Base-by-base conservation (phyloP, 371 early-diverging fungal genomes). In the Mucor indicus region DNA sequence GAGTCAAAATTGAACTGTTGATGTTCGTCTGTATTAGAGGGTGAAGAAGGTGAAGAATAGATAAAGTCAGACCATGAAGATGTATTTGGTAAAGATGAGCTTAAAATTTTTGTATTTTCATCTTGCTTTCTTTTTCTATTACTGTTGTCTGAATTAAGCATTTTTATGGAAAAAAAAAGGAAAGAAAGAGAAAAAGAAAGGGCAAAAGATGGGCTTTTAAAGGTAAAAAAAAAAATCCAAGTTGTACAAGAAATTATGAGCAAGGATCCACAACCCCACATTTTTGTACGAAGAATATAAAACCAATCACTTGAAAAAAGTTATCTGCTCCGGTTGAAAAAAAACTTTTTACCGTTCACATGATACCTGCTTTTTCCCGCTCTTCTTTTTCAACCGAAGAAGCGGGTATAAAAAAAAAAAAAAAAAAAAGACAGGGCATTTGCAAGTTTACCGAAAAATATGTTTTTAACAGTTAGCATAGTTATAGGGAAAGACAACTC, bases 191-290 rank as follows among this genome's bases (percentile, higher is more conserved):
- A 38, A 23, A 39, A 41, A 40, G 11, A 40, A 46, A 32, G 33
- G n/a, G 40, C 23, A 27, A 22, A 38, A 20, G 12, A 37, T 5
- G 11, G 10, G 2, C 12, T 25, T 13, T 4, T 4, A 33, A 33
- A 33, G 35, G 4, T 33, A 4, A 13, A n/a, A 4, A 46, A 13
- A 47, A 24, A 36, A 22, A 13, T 33, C 47, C 31, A 38, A 47
- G 36, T 47, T 47, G 41, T 47, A 43, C 20, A 33, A 13, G 11
- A 38, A 30, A 44, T 11, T 24, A n/a, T n/a, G n/a, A n/a, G n/a
- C n/a, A n/a, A n/a, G n/a, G n/a, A n/a, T n/a, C n/a, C n/a, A n/a
- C 25, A 58, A 58, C 59, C 59, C 59, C 59, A 58, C 59, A 58
- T 58, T 58, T 58, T 47, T 42, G 33, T n/a, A n/a, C n/a, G n/a